Evolutionary conservation across 805 yeast genomes (phyloP), one percentile per base, ranked within the genome.

Genomic region (Phaffomyces opuntiae): DNA sequence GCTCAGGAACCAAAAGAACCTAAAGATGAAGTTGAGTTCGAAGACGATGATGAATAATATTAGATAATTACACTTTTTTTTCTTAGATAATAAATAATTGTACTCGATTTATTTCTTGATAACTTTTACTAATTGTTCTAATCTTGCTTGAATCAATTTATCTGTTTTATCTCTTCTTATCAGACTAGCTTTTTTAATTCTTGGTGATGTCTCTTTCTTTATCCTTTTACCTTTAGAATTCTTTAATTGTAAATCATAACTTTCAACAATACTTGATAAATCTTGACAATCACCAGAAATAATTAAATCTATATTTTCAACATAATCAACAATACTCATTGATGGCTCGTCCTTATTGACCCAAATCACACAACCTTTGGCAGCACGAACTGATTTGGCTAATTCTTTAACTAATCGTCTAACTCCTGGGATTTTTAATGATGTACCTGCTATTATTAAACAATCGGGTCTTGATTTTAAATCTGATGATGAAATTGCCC

Each of bases 1-100:
- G 69, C 80, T 4, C 98, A 93, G 64, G 99, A 93, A 64, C 98
- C 97, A 32, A 91, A 91, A 62, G 97, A 91, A 62, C 98, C 98
- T 0, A 75, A 78, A 27, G 97, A 88, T 53, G 87, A 81, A 49
- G 55, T 75, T 14, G 84, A 79, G 36, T 60, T 78, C n/a, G 87
- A 80, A 13, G 87, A 78, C 13, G 75, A 75, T 44, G 74, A 70
- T 44, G 53, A 44, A 31, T 41, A n/a, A 26, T 17, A 17, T 3
- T 17, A 17, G 19, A 29, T 29, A 4, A 21, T 21, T 21, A 29
- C 31, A 29, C 19, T 29, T 2, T 11, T 29, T 11, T 29, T 29
- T 29, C 13, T 11, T 8, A 27, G 11, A 27, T 27, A 7, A 2
- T 27, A 27, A 12, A 9, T 36, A 25, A 31, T 13, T 17, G 19